Conservation (phyloP, 495 filamentous ascomycete genomes). For the Aspergillus indologenus region DNA sequence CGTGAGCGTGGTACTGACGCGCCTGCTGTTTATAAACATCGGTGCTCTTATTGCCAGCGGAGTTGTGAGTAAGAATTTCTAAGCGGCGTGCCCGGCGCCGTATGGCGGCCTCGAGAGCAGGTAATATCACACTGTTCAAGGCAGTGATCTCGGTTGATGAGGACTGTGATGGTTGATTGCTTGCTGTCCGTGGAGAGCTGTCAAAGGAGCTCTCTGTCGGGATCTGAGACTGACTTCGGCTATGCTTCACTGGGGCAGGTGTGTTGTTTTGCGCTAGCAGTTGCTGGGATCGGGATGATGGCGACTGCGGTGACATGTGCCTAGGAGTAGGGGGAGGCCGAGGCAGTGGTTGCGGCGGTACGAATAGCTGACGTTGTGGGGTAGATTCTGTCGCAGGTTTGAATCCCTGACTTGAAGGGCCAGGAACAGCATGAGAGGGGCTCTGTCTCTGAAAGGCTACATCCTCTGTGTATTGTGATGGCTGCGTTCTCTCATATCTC, state of each 20-base stretch:
- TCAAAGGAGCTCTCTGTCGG: background rate
- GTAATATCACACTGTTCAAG: slow-evolving; percentile 79
- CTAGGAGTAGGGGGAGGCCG: slow-evolving; percentile 26
- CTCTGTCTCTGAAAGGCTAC: slow-evolving; percentile 47
- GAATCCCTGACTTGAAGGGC: slow-evolving; percentile 25
- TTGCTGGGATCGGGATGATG: slow-evolving; percentile 12
- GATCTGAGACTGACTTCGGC: slow-evolving; percentile 1
- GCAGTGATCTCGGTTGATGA: slow-evolving; percentile 49
- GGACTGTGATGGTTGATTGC: slow-evolving; percentile 14
- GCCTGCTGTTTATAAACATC: slow-evolving; percentile 20
- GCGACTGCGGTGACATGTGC: slow-evolving; percentile 17
- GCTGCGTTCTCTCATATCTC: slow-evolving; percentile 15
- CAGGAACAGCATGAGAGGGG: slow-evolving; percentile 31
- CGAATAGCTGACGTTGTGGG: slow-evolving; percentile 30
- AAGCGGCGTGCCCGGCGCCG: slow-evolving; percentile 28
- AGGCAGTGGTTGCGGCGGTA: slow-evolving; percentile 27
- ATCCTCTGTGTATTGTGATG: slow-evolving; percentile 43
- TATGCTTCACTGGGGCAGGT: slow-evolving; percentile 4
- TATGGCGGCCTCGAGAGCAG: slow-evolving; percentile 84
- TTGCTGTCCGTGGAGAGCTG: slow-evolving; percentile 10
- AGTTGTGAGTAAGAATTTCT: background rate
- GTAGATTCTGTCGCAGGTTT: slow-evolving; percentile 10
- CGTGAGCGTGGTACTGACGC: slow-evolving; percentile 71
- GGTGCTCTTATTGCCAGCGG: slow-evolving; percentile 8
- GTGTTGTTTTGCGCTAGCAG: slow-evolving; percentile 1